phyloP scores from a whole-genome alignment of 805 yeast genomes.

The Ogataea thermomethanolica region DNA sequence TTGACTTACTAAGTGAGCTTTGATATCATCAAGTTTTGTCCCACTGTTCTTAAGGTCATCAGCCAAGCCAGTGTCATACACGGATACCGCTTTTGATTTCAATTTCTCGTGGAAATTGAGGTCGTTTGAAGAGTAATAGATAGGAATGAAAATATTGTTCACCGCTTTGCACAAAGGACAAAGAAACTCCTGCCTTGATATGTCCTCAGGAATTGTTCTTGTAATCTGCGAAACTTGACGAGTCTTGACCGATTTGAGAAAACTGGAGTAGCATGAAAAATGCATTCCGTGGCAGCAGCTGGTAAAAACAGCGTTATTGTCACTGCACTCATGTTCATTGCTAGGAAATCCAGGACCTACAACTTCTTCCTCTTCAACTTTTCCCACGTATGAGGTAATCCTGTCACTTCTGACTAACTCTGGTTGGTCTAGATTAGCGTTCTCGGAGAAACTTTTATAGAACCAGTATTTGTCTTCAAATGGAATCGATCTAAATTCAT shows the following conservation, averaged over 20 bases:
- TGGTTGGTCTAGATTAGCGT: conserved; percentile 36
- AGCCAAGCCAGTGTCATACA: conserved; percentile 15
- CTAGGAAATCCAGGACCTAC: conserved; percentile 73
- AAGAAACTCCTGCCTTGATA: conserved; percentile 65
- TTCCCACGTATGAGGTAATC: conserved; percentile 38
- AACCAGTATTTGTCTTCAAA: conserved; percentile 63
- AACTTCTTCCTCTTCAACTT: conserved; percentile 37
- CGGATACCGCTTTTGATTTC: conserved; percentile 4
- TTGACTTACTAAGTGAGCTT: conserved; percentile 19
- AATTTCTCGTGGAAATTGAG: conserved; percentile 21
- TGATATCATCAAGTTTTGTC: conserved; percentile 15
- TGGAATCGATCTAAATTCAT: conserved; percentile 64
- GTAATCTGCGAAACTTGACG: conserved; percentile 68
- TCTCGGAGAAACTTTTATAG: conserved; percentile 55
- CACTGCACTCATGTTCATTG: conserved; percentile 32
- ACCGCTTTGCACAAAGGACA: conserved; percentile 92
- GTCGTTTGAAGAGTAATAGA: conserved; percentile 52
- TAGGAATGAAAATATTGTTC: conserved; percentile 79
- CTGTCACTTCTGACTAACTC: conserved; percentile 12
- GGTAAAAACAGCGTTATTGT: conserved; percentile 49
- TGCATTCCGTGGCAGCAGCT: conserved; percentile 97
- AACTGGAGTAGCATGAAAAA: conserved; percentile 66
- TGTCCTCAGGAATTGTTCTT: conserved; percentile 74
- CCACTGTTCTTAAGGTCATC: conserved; percentile 5
- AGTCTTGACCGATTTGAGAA: conserved; percentile 50